These are phyloP conservation scores for Aspergillaceae sp. DNA, from an alignment of 2,329 filamentous ascomycete genomes.

Conservation along the genomic window DNA sequence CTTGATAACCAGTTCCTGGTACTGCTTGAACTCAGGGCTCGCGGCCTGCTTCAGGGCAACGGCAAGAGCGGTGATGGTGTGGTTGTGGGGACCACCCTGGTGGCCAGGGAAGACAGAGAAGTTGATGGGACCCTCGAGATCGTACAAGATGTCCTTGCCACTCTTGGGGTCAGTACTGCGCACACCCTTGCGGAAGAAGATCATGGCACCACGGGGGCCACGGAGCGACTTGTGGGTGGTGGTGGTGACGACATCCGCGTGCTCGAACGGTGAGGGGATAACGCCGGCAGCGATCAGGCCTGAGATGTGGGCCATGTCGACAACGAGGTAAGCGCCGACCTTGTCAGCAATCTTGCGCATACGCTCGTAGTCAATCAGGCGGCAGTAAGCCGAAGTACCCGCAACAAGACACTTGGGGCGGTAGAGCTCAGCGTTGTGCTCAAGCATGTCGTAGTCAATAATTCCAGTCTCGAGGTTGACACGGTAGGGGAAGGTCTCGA, in stretches of 20 bases:
- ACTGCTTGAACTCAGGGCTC: slow-evolving; percentile 78
- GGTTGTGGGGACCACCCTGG: slow-evolving; percentile 96
- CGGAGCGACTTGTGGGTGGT: slow-evolving; percentile 97
- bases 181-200: slow-evolving; percentile 94
- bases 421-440: slow-evolving; percentile 79
- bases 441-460: slow-evolving; percentile 90
- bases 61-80: slow-evolving; percentile 92
- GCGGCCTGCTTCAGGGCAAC: slow-evolving; percentile 93
- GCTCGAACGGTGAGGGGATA: slow-evolving; percentile 78
- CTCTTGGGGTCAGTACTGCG: slow-evolving; percentile 75
- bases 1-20: slow-evolving; percentile 80
- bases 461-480: slow-evolving; percentile 82
- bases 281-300: slow-evolving; percentile 88
- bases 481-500: slow-evolving; percentile 93
- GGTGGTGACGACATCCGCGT: slow-evolving; percentile 91
- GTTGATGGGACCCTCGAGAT: slow-evolving; percentile 91
- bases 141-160: slow-evolving; percentile 75
- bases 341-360: slow-evolving; percentile 90
- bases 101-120: slow-evolving; percentile 95
- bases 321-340: slow-evolving; percentile 81
- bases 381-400: slow-evolving; percentile 90
- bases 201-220: slow-evolving; percentile 91
- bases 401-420: slow-evolving; percentile 93
- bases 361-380: slow-evolving; percentile 86
- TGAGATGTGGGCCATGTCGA: slow-evolving; percentile 96